Evolutionary conservation across 352 stramenopile genomes (phyloP), one percentile per base, ranked within the genome.

Genomic region (Phytophthora sp.): DNA sequence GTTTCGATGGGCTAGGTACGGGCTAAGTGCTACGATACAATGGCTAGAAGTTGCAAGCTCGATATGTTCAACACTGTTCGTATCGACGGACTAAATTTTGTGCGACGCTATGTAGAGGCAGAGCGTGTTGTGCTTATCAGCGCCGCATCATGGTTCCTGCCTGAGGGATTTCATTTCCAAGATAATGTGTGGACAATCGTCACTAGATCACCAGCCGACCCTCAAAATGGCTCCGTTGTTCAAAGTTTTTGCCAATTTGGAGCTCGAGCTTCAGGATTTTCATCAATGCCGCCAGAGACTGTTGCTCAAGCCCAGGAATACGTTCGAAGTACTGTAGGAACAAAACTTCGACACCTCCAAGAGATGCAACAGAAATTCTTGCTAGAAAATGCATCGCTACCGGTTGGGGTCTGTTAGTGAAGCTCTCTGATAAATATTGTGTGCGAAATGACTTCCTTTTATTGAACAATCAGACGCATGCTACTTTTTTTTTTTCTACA

Each of bases 141-240:
- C 20, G 43, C 55, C 18, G 43, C 55, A 0, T 54, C 60, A 7
- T 56, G 49, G 35, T 56, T 72, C 8, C 43, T 72, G 9, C 50
- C 63, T 20, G 32, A 59, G 4, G 43, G 63, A 10, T n/a, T 57
- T 34, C 49, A 66, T n/a, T 72, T 72, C 15, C 63, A 55, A 31
- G 63, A 72, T 44, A 58, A 59, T 18, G 32, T 54, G n/a, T 72
- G 56, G 56, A 67, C 57, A 10, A 46, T 72, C 7, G 50, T 67
- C 8, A 31, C 50, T 17, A 55, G 35, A 13, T 66, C 56, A 1
- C 56, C 56, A 10, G 44, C 32, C 2, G 55, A 72, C 26, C 50
- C 63, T 3, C 24, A 35, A 5, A 50, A 66, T 23, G 39, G 46
- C 4, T 72, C 49, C 9, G 31, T 72, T 13, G 37, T 67, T 1